Evolutionary conservation across 1,284 basidiomycete species (phyloP), one percentile per base, ranked within the genome.

Genomic region (Flammula alnicola): DNA sequence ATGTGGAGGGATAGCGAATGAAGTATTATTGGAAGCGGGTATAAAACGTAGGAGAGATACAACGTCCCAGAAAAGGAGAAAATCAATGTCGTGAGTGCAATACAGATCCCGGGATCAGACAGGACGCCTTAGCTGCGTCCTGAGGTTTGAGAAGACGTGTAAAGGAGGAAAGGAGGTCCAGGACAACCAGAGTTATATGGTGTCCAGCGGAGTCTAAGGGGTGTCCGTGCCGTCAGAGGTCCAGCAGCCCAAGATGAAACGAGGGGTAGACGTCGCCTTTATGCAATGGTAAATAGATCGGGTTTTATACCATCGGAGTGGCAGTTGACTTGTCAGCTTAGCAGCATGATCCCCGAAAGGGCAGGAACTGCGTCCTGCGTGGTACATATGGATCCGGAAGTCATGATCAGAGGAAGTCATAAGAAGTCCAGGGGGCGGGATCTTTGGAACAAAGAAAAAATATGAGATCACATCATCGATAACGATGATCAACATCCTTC

Each of bases 241-340:
- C 44, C 14, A 46, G 36, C 36, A 39, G 44, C 36, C 44, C 44
- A 29, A 26, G 17, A 38, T 47, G 44, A 47, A 47, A 47, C 44
- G 44, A 20, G 36, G 44, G 44, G 29, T 17, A 38, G 35, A 39
- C 44, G 44, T 31, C 27, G n/a, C n/a, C 19, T 32, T 25, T 19
- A 19, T 30, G 14, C 35, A 26, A 35, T 38, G 38, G 36, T 29
- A 38, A 10, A 36, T 27, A 32, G 44, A 47, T 47, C 44, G 44
- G 36, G 12, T 19, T 47, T 38, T 47, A 47, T 47, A 39, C 35
- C 44, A 45, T 33, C 44, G 36, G 44, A 17, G 35, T 32, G 37
- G 36, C 19, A 20, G 36, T 23, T 29, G 37, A 26, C 37, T 38
- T 47, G 36, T 47, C 26, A 47, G 11, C 19, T 23, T 6, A 35